Base-by-base conservation (phyloP, 2,329 filamentous ascomycete species). In the Huntiella omanensis region DNA sequence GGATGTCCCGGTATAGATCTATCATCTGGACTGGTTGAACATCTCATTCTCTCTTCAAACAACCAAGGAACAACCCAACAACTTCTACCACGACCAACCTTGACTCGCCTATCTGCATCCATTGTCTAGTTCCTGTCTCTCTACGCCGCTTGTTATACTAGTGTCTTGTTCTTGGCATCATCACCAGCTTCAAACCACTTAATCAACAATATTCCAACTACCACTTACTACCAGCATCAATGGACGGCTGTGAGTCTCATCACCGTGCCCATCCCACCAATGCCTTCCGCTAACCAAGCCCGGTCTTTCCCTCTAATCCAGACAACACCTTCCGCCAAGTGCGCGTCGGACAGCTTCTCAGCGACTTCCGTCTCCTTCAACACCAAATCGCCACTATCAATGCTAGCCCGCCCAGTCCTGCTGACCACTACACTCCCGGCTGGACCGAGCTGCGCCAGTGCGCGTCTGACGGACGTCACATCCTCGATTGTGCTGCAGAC, bases 391-490 rank as follows among this genome's bases (percentile, higher is more conserved):
- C 74, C 33, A 66, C 67, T 7, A 70, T 64, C 5, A 70, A 71
- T 10, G 65, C 65, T 46, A 65, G 73, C n/a, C 72, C 75, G 5
- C 55, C 60, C 3, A 60, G 74, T 58, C 60, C 63, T 48, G 67
- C 71, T 45, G 75, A 79, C 55, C 75, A 76, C 55, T 71, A 74
- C 59, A 75, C 73, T 10, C 73, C 77, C 52, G 75, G 75, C 16
- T 80, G 73, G 73, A 66, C 69, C 4, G 68, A 68, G 12, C 61
- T 80, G 44, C 69, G 75, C 37, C 75, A 80, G 59, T 78, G 74
- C 60, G 64, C 67, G 43, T 55, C 75, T 37, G 75, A 79, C 54
- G 75, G 75, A 5, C 73, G 76, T 55, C 67, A 76, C 59, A 77
- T 80, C 52, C 66, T 79, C 51, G 73, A 78, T 55, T 74, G 71